Conservation (phyloP, 2,329 filamentous ascomycete genomes). For the Fusarium pininemorale region DNA sequence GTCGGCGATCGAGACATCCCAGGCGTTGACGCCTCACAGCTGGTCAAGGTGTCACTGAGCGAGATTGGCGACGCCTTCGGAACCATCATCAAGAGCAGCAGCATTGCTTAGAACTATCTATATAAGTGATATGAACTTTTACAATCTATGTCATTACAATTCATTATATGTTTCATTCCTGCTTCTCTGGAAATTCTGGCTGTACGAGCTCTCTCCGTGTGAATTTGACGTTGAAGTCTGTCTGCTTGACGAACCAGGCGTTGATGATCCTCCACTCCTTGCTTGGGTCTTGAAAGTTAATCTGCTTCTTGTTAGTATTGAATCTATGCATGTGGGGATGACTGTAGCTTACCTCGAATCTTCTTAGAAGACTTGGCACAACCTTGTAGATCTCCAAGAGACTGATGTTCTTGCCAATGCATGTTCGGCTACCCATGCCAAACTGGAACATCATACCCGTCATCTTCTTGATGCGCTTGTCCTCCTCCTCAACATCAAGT, state of each 20-base stretch:
- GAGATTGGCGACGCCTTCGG: constrained; percentile 72
- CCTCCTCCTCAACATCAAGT: constrained; percentile 50
- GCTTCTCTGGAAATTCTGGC: constrained; percentile 37
- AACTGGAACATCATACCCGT: constrained; percentile 61
- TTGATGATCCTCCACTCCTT: constrained; percentile 68
- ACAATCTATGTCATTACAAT: not conserved
- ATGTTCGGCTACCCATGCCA: constrained; percentile 75
- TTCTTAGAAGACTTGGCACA: constrained; percentile 53
- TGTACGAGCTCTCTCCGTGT: constrained; percentile 54
- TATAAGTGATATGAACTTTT: not conserved
- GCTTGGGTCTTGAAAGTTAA: constrained; percentile 61
- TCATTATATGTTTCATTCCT: not conserved
- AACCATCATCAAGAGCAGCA: constrained; percentile 59
- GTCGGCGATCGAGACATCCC: constrained; percentile 75
- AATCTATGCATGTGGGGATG: accelerated
- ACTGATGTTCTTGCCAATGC: constrained; percentile 74
- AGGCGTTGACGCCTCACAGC: constrained; percentile 63
- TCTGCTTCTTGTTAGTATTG: constrained; percentile 48
- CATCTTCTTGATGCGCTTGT: constrained; percentile 51
- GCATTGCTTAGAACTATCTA: constrained; percentile 33
- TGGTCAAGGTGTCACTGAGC: constrained; percentile 60
- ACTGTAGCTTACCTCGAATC: constrained; percentile 31
- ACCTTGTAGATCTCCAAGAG: constrained; percentile 72
- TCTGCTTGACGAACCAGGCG: constrained; percentile 71
- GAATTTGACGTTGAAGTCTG: constrained; percentile 61